Evolutionary conservation across 345 rosid species (phyloP), one percentile per base, ranked within the genome.

Genomic region (Eucalyptus pauciflora): DNA sequence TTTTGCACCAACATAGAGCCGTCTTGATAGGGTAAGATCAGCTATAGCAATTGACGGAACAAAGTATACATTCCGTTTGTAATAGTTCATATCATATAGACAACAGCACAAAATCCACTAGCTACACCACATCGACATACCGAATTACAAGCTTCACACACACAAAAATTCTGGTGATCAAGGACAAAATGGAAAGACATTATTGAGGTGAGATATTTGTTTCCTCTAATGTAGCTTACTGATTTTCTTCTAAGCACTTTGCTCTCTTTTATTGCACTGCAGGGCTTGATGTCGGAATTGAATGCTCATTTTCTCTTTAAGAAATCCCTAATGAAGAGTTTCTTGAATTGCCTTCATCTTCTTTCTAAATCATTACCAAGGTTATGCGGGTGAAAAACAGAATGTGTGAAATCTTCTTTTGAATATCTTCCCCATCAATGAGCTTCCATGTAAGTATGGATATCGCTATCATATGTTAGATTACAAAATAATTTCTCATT

Each of bases 181-280:
- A 18, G 81, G 81, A 71, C 45, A 17, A 9, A 71, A 71, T 9
- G 2, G 14, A 9, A 33, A 33, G 81, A 71, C 25, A 33, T 33
- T 71, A 12, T 37, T 18, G 25, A 71, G 41, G 46, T 9, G 81
- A 71, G 25, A 71, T 71, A 11, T 71, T 18, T 71, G 25, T 71
- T 0, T 16, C 0, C 81, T 33, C 81, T 33, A 33, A 33, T 0
- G 46, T 18, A 33, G 81, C 29, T 76, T 37, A 76, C 15, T 0
- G 14, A 41, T 76, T 37, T 76, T 37, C 48, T 37, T 5, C 14
- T 11, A 45, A 37, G 48, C 13, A 22, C 27, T 37, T 0, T 10
- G 5, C 7, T 76, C 48, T 3, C 37, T 71, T 76, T 41, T 6
- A 41, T 37, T 18, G 8, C 48, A 20, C 27, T 10, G 83, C 14